Evolutionary conservation across 108 stramenopile genomes (phyloP).

Genomic region (Aurantiochytrium sp.): DNA sequence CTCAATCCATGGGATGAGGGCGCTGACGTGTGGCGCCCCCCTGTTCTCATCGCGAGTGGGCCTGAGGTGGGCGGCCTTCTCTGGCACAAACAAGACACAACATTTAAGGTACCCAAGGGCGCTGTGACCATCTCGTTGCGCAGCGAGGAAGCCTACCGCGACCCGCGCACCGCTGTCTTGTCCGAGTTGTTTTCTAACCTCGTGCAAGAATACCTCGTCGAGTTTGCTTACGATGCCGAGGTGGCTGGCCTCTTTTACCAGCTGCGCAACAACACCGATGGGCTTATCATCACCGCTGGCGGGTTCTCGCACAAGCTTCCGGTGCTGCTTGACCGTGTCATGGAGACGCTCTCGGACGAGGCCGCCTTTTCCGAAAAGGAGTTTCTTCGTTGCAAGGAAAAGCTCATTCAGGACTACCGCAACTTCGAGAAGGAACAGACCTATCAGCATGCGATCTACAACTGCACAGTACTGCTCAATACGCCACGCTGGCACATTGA

Average conservation of each 20-base stretch:
- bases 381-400: conserved; percentile 25
- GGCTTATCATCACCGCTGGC: conserved; percentile 30
- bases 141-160: neutral
- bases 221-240: conserved; percentile 18
- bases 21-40: neutral
- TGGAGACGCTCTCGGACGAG: conserved; percentile 35
- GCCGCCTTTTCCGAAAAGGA: neutral
- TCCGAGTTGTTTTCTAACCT: neutral
- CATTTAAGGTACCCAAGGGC: conserved; percentile 17
- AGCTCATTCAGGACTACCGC: neutral
- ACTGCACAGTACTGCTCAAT: neutral
- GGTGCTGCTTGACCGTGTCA: conserved; percentile 48
- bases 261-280: neutral
- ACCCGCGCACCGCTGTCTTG: neutral
- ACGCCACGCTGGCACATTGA: neutral
- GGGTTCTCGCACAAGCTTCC: conserved; percentile 73
- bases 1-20: neutral
- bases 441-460: neutral
- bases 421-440: conserved; percentile 1
- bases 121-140: neutral
- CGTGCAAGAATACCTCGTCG: neutral
- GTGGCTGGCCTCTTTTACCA: conserved; percentile 9
- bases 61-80: neutral
- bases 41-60: neutral
- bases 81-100: neutral